Base-by-base conservation (phyloP, 2,329 filamentous ascomycete genomes). In the Cryoendolithus antarcticus region DNA sequence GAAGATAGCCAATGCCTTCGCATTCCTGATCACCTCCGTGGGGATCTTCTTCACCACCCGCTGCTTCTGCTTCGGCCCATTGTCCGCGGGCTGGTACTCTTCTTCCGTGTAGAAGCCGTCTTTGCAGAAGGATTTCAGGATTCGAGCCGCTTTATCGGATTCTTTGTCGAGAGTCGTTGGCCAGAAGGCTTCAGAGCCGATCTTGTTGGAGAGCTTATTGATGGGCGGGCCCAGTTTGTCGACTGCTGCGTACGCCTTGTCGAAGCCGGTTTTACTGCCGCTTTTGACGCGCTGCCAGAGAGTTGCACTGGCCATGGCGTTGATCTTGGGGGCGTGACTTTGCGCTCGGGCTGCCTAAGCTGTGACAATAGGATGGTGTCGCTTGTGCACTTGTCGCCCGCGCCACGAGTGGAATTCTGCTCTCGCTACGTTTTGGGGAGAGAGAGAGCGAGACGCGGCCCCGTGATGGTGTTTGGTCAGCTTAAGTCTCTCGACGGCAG, bases 1-100 rank as follows among this genome's bases (percentile, higher is more conserved):
- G 65, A 95, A 95, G 49, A 96, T 84, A 39, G 86, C 88, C 42
- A 96, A 72, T 9, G 86, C 89, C 49, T 89, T 86, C 21, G 88
- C 86, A 63, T 91, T 84, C 55, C 83, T 77, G 50, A 96, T 85
- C 41, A 95, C 85, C 54, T 66, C 74, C 41, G 79, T 67, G 0
- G 89, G 89, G 21, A 96, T 95, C 64, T 86, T 91, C 62, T 89
- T 85, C 37, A 84, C 56, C 35, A 80, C 71, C 49, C 64, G 69
- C 49, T 80, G 77, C 53, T 74, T 79, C 43, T 71, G 69, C 59
- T 74, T 67, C 47, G 74, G 72, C 4, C 63, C 64, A 41, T 70
- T 65, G 30, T 57, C 50, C 12, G 61, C 56, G 9, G 36, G 19
- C 33, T 62, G 58, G 12, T 66, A 59, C 15, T 19, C 15, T 46